A percentile compares a stretch with the other conserved stretches of the same genome.
These are phyloP conservation scores for Phlyctochytrium arcticum DNA, from an alignment of 192 early-diverging fungal species.

Conservation along the genomic window DNA sequence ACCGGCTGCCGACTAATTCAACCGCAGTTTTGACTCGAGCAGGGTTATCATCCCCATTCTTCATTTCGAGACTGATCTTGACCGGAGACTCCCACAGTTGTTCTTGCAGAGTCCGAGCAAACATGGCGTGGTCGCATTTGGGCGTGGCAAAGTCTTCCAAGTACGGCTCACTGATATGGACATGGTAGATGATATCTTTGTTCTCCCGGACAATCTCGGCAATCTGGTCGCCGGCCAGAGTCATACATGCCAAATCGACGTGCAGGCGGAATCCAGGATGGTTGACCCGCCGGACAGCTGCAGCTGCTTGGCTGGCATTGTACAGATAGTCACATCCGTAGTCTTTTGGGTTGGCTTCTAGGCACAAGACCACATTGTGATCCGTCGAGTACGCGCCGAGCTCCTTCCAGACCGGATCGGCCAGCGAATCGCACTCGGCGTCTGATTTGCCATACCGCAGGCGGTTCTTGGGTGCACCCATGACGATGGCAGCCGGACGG, in stretches of 20 bases:
- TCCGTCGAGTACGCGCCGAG: background rate
- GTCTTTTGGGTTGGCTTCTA: background rate
- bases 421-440: background rate
- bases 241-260: background rate
- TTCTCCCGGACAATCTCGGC: background rate
- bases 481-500: background rate
- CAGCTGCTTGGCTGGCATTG: background rate
- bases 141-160: background rate
- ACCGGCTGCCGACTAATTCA: background rate
- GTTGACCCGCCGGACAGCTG: background rate
- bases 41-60: background rate
- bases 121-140: background rate
- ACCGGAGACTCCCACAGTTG: background rate
- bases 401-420: background rate
- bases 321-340: background rate
- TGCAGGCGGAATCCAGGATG: background rate
- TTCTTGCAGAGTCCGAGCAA: background rate
- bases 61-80: background rate
- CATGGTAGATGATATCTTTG: background rate
- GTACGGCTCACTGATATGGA: background rate
- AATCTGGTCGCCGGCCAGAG: background rate
- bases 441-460: background rate
- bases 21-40: background rate
- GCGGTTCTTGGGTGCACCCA: background rate
- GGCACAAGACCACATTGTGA: background rate